These are phyloP conservation scores for Podila horticola DNA, from an alignment of 192 early-diverging fungal genomes.

Conservation along the genomic window DNA sequence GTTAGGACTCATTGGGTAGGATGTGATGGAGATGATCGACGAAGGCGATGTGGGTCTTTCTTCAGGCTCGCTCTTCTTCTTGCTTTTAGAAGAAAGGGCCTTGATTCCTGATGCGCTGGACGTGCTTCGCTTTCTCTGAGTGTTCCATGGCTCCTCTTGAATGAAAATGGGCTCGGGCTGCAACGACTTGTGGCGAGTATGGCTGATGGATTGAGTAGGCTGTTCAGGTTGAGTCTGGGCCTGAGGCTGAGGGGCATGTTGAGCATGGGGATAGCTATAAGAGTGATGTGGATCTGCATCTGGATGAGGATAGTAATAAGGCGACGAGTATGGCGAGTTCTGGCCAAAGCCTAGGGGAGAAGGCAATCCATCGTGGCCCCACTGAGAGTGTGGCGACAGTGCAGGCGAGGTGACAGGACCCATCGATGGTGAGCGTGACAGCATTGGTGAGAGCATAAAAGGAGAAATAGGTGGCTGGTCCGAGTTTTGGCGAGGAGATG, in stretches of 20 bases:
- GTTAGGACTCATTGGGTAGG: conserved; percentile 34
- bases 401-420: conserved; percentile 33
- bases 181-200: conserved; percentile 20
- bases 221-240: background rate
- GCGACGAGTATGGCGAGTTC: conserved; percentile 7
- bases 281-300: conserved; percentile 5
- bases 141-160: conserved; percentile 49
- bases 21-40: conserved; percentile 2
- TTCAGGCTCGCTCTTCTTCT: conserved; percentile 11
- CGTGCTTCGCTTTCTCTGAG: conserved; percentile 28
- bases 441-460: conserved; percentile 39
- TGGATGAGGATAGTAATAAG: conserved; percentile 5
- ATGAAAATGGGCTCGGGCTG: conserved; percentile 43
- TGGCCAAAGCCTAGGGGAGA: conserved; percentile 18
- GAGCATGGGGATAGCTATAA: background rate
- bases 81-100: background rate
- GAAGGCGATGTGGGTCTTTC: conserved; percentile 3
- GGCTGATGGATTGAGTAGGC: background rate
- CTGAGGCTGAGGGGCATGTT: background rate
- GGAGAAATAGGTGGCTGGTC: conserved; percentile 38
- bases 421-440: conserved; percentile 37
- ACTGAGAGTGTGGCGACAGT: conserved; percentile 32
- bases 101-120: conserved; percentile 21
- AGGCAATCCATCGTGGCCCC: conserved; percentile 17
- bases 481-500: background rate